A percentile compares a stretch with the other conserved stretches of the same genome.
Evolutionary conservation across 2,329 filamentous ascomycete genomes (phyloP).

Genomic region (Taxawa tesnikishii): DNA sequence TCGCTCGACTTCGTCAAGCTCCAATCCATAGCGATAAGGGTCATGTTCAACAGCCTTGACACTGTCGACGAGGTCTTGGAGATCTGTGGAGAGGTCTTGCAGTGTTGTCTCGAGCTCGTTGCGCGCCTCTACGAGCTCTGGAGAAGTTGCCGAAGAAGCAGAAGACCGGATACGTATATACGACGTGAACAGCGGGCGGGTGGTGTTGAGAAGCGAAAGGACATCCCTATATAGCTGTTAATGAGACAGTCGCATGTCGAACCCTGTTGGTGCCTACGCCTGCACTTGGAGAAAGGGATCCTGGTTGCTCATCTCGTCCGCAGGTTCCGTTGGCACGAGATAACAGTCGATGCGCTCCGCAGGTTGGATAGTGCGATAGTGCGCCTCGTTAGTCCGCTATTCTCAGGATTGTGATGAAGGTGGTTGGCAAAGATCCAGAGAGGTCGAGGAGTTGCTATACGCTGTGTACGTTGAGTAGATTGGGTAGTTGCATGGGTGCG

Average conservation of each 20-base stretch:
- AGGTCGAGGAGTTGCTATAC: too few relatives aligned
- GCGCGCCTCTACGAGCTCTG: slow-evolving; percentile 53
- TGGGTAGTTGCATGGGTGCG: too few relatives aligned
- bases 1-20: slow-evolving; percentile 67
- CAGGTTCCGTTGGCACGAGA: too few relatives aligned
- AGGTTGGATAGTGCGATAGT: too few relatives aligned
- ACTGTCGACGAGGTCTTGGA: slow-evolving; percentile 76
- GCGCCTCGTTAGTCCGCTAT: too few relatives aligned
- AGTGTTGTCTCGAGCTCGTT: slow-evolving; percentile 71
- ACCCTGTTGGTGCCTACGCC: slow-evolving; percentile 19
- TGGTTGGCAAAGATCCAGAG: too few relatives aligned
- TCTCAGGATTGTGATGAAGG: too few relatives aligned
- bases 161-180: slow-evolving; percentile 93
- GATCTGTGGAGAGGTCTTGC: slow-evolving; percentile 62
- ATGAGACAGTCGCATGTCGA: background rate
- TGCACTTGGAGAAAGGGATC: slow-evolving; percentile 41
- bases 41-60: slow-evolving; percentile 80
- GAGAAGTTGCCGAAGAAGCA: slow-evolving; percentile 56
- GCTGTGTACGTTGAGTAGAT: too few relatives aligned
- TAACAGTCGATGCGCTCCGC: too few relatives aligned
- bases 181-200: slow-evolving; percentile 80
- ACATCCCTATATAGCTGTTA: slow-evolving; percentile 60
- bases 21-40: slow-evolving; percentile 76
- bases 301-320: slow-evolving; percentile 21
- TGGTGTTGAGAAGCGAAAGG: slow-evolving; percentile 64